A percentile compares a stretch with the other conserved stretches of the same genome.
These are phyloP conservation scores for Penicillium sp. DNA, from an alignment of 2,329 filamentous ascomycete species.

Conservation along the genomic window DNA sequence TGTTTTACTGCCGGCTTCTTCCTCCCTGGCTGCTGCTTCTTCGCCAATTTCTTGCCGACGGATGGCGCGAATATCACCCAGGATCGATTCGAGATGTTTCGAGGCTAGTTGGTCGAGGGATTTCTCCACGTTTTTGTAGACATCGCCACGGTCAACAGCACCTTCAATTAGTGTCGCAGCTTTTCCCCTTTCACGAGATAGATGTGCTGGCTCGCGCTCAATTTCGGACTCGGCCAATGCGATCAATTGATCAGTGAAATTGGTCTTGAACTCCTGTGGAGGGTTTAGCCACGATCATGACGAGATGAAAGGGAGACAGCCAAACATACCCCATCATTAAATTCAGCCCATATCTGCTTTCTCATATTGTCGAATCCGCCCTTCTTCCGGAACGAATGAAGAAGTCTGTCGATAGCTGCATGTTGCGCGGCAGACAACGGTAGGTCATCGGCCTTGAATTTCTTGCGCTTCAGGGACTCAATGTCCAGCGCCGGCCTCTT, in stretches of 20 bases:
- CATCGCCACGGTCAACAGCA: conserved; percentile 60
- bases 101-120: conserved; percentile 56
- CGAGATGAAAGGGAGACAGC: background rate
- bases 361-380: conserved; percentile 63
- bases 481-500: conserved; percentile 34
- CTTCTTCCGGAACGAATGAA: conserved; percentile 65
- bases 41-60: conserved; percentile 59
- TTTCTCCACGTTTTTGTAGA: conserved; percentile 58
- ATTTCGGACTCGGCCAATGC: conserved; percentile 60
- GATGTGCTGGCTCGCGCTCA: conserved; percentile 59
- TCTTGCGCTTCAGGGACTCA: conserved; percentile 41
- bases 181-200: conserved; percentile 61
- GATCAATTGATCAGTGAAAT: conserved; percentile 53
- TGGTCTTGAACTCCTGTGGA: conserved; percentile 50
- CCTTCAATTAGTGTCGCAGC: conserved; percentile 64
- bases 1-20: conserved; percentile 55
- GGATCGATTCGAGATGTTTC: conserved; percentile 53
- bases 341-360: conserved; percentile 60
- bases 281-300: conserved; percentile 9
- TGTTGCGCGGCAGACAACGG: conserved; percentile 59
- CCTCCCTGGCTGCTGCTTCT: conserved; percentile 54
- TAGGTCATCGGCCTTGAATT: conserved; percentile 60
- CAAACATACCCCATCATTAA: conserved; percentile 51
- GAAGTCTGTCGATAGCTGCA: conserved; percentile 58
- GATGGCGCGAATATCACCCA: conserved; percentile 56